Evolutionary conservation across 192 early-diverging fungal genomes (phyloP).

Genomic region (Dispira simplex): DNA sequence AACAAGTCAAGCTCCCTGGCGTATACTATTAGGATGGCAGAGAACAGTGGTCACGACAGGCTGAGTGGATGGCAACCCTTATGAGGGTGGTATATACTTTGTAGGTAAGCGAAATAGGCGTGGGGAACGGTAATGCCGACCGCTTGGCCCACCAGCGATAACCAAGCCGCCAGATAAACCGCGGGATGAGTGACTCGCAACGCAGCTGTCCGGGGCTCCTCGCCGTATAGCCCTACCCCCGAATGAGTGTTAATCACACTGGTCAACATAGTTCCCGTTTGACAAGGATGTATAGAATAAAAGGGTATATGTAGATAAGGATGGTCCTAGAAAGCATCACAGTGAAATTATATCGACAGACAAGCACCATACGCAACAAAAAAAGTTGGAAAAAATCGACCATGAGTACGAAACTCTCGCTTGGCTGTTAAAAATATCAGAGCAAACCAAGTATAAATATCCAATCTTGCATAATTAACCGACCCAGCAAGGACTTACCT

Average conservation of each 20-base stretch:
- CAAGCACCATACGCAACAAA: constrained; percentile 9
- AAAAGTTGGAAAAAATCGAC: not conserved
- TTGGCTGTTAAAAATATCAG: not conserved
- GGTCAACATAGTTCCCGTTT: constrained; percentile 34
- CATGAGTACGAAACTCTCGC: not conserved
- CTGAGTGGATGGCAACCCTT: no score
- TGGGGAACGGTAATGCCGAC: not conserved
- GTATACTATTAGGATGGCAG: no score
- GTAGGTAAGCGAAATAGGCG: not conserved
- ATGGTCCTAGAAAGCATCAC: constrained; percentile 26
- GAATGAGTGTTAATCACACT: constrained; percentile 10
- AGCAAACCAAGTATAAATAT: not conserved
- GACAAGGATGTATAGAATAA: constrained; percentile 46
- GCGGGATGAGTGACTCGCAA: not conserved
- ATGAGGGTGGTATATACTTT: no score
- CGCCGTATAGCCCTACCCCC: not conserved
- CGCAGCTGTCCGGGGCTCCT: not conserved
- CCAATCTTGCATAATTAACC: not conserved
- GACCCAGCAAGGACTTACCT: not conserved
- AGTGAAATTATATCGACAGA: constrained; percentile 1
- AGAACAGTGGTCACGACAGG: no score
- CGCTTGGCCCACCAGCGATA: constrained; percentile 2
- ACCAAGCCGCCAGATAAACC: not conserved
- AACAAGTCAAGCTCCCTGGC: no score
- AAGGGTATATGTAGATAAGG: constrained; percentile 33